These are phyloP conservation scores for Kuraishia molischiana DNA, from an alignment of 805 yeast species.

Conservation along the genomic window DNA sequence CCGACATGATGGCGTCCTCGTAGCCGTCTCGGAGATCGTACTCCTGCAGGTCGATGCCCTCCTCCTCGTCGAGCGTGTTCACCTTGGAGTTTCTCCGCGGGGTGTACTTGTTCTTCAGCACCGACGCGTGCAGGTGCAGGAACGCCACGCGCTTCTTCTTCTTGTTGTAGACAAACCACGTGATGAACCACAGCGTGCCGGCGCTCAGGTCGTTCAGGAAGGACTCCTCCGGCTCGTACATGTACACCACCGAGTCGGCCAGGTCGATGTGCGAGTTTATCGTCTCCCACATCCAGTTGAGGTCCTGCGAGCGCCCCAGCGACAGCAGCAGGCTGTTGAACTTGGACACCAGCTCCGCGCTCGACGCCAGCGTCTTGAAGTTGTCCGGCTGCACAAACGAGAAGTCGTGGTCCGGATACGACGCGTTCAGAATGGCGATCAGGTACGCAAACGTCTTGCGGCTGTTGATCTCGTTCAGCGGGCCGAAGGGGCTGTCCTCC, in stretches of 20 bases:
- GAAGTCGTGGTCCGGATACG: constrained; percentile 95
- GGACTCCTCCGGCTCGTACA: constrained; percentile 53
- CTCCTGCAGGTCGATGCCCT: constrained; percentile 21
- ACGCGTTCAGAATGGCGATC: constrained; percentile 82
- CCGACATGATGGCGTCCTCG: constrained; percentile 19
- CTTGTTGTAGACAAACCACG: constrained; percentile 90
- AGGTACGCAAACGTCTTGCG: constrained; percentile 85
- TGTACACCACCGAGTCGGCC: constrained; percentile 51
- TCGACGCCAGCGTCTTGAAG: constrained; percentile 47
- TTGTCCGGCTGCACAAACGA: constrained; percentile 74
- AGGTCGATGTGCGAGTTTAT: constrained; percentile 76
- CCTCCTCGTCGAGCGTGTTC: constrained; percentile 20
- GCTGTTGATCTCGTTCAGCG: constrained; percentile 75
- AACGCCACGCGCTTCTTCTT: constrained; percentile 87
- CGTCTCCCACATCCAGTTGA: constrained; percentile 76
- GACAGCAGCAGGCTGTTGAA: constrained; percentile 73
- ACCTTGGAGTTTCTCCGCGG: constrained; percentile 23
- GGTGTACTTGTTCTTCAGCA: constrained; percentile 21
- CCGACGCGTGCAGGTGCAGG: constrained; percentile 53
- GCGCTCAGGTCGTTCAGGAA: constrained; percentile 54
- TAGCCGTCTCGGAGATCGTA: constrained; percentile 24
- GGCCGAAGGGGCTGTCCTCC: constrained; percentile 72
- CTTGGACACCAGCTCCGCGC: constrained; percentile 42
- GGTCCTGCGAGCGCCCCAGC: constrained; percentile 45
- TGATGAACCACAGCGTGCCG: constrained; percentile 60